Evolutionary conservation across 2,329 filamentous ascomycete genomes (phyloP), one percentile per base, ranked within the genome.

Genomic region (Rhexocercosporidium sp.): DNA sequence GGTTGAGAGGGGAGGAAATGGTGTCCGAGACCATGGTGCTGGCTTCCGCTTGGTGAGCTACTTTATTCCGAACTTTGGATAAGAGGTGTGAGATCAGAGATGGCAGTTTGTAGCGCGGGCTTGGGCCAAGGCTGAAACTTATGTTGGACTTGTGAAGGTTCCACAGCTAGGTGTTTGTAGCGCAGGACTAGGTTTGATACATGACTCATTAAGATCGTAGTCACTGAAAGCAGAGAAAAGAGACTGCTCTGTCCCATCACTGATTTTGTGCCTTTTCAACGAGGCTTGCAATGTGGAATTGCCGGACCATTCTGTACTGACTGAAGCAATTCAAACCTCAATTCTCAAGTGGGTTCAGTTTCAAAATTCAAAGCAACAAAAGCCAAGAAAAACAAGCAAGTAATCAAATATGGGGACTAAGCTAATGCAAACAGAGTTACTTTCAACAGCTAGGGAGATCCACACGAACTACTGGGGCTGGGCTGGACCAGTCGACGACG

Each of bases 121-220:
- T 37, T 53, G 63, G 44, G 46, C 56, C 14, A 59, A 66, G 49
- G 37, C 47, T 57, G 51, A 62, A 59, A 16, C 41, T 51, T 39
- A 62, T 44, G 39, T 29, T n/a, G 37, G 14, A 27, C 1, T 25
- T 8, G 37, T 25, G 22, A 16, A 27, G 18, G 18, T 31, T 7
- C 11, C 8, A 44, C 1, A 14, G 31, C 27, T 27, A 47, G 5
- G 31, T 41, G 11, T 11, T 59, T 20, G 9, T 18, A 22, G 18
- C 29, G 37, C 22, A 27, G 34, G 12, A 37, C 37, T 27, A 59
- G 53, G 12, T 39, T 18, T 25, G 29, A 22, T 39, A 57, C 31
- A 57, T 57, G 53, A 57, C 53, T 57, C 53, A 57, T 57, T 37
- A 56, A 39, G 53, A 25, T 56, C 3, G 7, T 22, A 56, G 29